A percentile compares a stretch with the other conserved stretches of the same genome.
Conservation (phyloP, 2,329 filamentous ascomycete species). For the Claviceps sp. region DNA sequence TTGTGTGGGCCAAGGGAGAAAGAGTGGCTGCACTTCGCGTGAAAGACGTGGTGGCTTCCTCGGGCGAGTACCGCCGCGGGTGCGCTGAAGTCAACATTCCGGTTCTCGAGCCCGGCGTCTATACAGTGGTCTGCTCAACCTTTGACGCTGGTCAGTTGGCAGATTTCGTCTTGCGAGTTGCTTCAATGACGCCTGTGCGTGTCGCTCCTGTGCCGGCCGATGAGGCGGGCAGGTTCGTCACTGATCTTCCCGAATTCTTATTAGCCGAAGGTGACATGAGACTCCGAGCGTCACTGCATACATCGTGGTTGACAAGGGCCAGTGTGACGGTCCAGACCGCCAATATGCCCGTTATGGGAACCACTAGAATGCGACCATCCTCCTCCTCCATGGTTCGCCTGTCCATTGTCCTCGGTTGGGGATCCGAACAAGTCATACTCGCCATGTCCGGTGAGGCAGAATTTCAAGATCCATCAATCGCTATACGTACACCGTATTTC, state of each 20-base stretch:
- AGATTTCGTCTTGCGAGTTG: slow-evolving; percentile 62
- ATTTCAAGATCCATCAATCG: slow-evolving; percentile 54
- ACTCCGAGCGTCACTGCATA: slow-evolving; percentile 25
- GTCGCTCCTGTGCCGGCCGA: slow-evolving; percentile 55
- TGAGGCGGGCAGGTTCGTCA: slow-evolving; percentile 59
- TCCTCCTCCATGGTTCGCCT: slow-evolving; percentile 51
- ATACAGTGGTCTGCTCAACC: slow-evolving; percentile 82
- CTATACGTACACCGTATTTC: slow-evolving; percentile 58
- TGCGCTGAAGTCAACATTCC: slow-evolving; percentile 55
- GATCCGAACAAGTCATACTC: slow-evolving; percentile 51
- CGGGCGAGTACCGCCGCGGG: slow-evolving; percentile 77
- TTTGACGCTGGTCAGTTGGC: slow-evolving; percentile 72
- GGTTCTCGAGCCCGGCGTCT: slow-evolving; percentile 54
- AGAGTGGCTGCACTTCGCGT: slow-evolving; percentile 56
- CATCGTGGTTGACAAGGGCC: slow-evolving; percentile 44
- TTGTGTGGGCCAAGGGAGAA: slow-evolving; percentile 65
- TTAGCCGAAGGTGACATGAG: slow-evolving; percentile 31
- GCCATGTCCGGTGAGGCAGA: slow-evolving; percentile 58
- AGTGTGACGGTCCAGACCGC: slow-evolving; percentile 20
- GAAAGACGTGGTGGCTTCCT: slow-evolving; percentile 69
- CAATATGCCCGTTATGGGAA: slow-evolving; percentile 13
- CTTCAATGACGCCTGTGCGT: slow-evolving; percentile 42
- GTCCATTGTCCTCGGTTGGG: slow-evolving; percentile 59
- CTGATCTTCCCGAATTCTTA: slow-evolving; percentile 40
- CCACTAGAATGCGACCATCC: slow-evolving; percentile 11